These are phyloP conservation scores for Nosema granulosis DNA, from an alignment of 371 early-diverging fungal species.

Conservation along the genomic window DNA sequence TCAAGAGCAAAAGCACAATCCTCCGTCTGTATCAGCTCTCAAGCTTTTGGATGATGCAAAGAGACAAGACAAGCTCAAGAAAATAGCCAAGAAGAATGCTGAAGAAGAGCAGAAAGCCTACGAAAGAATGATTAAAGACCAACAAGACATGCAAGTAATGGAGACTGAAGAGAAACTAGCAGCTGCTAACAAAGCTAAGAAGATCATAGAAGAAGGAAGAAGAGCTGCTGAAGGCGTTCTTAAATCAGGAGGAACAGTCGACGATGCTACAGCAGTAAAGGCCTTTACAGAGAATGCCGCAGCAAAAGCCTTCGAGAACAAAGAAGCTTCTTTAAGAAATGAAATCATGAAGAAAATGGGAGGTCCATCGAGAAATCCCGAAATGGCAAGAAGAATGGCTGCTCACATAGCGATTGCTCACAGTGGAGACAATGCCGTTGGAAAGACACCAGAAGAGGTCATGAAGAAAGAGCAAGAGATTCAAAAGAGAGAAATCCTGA, in stretches of 20 bases:
- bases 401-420: constrained; percentile 50
- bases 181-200: not conserved
- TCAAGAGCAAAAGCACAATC: constrained; percentile 7
- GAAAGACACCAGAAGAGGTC: constrained; percentile 25
- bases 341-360: constrained; percentile 17
- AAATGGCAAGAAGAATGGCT: constrained; percentile 32
- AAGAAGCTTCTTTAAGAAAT: constrained; percentile 10
- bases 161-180: constrained; percentile 39
- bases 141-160: constrained; percentile 33
- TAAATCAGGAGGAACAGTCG: constrained; percentile 22
- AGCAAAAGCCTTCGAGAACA: not conserved
- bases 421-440: constrained; percentile 48
- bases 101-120: not conserved
- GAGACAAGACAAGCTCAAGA: constrained; percentile 5
- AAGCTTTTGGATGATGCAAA: constrained; percentile 8
- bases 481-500: constrained; percentile 13
- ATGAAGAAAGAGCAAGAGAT: constrained; percentile 26
- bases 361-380: not conserved
- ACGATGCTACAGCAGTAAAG: constrained; percentile 36
- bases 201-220: constrained; percentile 39
- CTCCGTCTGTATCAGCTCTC: constrained; percentile 3
- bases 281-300: constrained; percentile 16
- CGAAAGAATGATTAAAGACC: not conserved
- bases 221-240: constrained; percentile 36
- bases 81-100: constrained; percentile 4